Evolutionary conservation across 441 rosid species (phyloP).

Genomic region (Capsella rubella): DNA sequence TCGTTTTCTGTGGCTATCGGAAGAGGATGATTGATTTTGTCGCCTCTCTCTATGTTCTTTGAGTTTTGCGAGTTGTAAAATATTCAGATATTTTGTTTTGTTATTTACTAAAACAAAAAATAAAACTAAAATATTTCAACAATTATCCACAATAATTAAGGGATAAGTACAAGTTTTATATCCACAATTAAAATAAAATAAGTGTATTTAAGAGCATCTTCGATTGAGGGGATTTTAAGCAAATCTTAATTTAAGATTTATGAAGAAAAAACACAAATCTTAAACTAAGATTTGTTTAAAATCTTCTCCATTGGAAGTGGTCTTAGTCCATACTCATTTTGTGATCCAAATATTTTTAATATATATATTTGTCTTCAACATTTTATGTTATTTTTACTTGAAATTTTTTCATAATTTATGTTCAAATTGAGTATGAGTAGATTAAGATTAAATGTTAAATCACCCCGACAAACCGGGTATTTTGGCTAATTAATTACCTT

Average conservation of each 20-base stretch:
- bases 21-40: constrained; percentile 24
- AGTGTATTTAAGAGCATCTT: not conserved
- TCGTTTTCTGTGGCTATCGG: constrained; percentile 41
- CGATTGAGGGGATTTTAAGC: no score
- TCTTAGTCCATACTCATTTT: not conserved
- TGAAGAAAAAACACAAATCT: no score
- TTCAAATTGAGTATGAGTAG: not conserved
- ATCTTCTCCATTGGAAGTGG: no score
- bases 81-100: constrained; percentile 7
- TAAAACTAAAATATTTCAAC: not conserved
- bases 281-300: no score
- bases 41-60: not conserved
- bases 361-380: no score
- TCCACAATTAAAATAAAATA: not conserved
- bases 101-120: not conserved
- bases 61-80: not conserved
- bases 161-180: constrained; percentile 28
- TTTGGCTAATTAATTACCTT: not conserved
- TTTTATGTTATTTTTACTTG: no score
- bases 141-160: constrained; percentile 22
- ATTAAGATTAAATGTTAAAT: not conserved
- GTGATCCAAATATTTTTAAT: not conserved
- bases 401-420: not conserved
- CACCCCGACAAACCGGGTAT: not conserved
- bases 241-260: no score